Percentiles rank a stretch among this genome's conserved stretches.
Evolutionary conservation across 2,329 filamentous ascomycete species (phyloP).

Genomic region (Drechslerella coelobrocha): DNA sequence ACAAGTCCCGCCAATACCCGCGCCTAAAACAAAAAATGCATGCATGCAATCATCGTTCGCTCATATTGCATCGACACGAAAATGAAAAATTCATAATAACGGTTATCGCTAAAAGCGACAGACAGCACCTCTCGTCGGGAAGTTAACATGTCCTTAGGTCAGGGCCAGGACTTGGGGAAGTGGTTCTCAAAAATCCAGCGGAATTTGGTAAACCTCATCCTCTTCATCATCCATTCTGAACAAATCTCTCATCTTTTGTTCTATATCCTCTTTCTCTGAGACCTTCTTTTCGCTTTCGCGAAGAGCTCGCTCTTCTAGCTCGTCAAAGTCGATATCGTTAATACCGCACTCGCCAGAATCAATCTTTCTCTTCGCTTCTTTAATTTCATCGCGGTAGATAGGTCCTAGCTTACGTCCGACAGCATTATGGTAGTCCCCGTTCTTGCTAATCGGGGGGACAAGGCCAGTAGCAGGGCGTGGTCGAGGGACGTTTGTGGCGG

Average conservation of each 20-base stretch:
- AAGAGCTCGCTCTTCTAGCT: conserved; percentile 30
- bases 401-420: conserved; percentile 15
- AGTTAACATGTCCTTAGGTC: too few relatives aligned
- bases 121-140: too few relatives aligned
- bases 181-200: conserved; percentile 31
- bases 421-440: conserved; percentile 18
- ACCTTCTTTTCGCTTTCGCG: conserved; percentile 24
- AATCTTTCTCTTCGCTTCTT: conserved; percentile 5
- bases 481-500: conserved; percentile 6
- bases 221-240: conserved; percentile 43
- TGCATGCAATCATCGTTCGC: too few relatives aligned
- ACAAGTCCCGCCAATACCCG: conserved; percentile 17
- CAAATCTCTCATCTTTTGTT: conserved; percentile 29
- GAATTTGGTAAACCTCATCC: conserved; percentile 42
- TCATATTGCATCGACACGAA: too few relatives aligned
- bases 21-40: too few relatives aligned
- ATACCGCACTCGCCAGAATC: conserved; percentile 19
- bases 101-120: too few relatives aligned
- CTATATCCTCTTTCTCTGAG: conserved; percentile 29
- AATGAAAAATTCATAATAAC: too few relatives aligned
- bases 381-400: conserved; percentile 21
- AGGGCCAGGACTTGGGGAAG: too few relatives aligned
- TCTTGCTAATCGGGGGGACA: conserved; percentile 20
- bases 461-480: conserved; percentile 13
- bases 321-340: conserved; percentile 28